Evolutionary conservation across 768 basidiomycete species (phyloP), one percentile per base, ranked within the genome.

Genomic region (Naganishia onofrii): DNA sequence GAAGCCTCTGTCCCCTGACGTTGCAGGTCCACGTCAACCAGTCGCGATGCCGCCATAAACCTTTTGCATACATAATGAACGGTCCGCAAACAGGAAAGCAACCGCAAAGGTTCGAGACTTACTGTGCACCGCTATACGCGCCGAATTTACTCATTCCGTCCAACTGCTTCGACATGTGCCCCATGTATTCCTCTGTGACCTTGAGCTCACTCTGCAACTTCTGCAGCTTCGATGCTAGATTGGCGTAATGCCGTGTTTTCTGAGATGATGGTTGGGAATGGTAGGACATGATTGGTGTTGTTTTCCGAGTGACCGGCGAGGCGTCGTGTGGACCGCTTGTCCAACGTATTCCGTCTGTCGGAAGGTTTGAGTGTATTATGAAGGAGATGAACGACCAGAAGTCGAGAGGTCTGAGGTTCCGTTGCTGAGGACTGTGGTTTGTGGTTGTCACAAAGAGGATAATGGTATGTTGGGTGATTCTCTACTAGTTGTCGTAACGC

Each of bases 61-160:
- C 79, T 80, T n/a, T 6, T 17, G 23, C 13, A 21, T 6, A 51
- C 12, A 21, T 28, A 38, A 42, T 69, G 15, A n/a, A 8, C 63
- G 34, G 53, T 6, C 46, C 17, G 32, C 19, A 31, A 23, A 31
- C 44, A 55, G 42, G 28, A 17, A 23, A 23, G n/a, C 10, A 17
- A 32, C 21, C 3, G 17, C 26, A 23, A 26, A 15, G 23, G 2
- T 38, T 17, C 29, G 51, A 58, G 15, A 82, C 88, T 76, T 78
- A 91, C 91, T 91, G 92, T 66, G 91, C 89, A 23, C 89, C 90
- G 78, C 91, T 89, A 58, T 88, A 83, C 0, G 89, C 89, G 17
- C 90, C 88, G 72, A 93, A 87, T 34, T 86, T 87, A 67, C 86
- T 82, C 90, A 92, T 92, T 19, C 89, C 87, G 68, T 89, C 85